Conservation (phyloP, 116 monocot species). For the Phalaenopsis hybrid region DNA sequence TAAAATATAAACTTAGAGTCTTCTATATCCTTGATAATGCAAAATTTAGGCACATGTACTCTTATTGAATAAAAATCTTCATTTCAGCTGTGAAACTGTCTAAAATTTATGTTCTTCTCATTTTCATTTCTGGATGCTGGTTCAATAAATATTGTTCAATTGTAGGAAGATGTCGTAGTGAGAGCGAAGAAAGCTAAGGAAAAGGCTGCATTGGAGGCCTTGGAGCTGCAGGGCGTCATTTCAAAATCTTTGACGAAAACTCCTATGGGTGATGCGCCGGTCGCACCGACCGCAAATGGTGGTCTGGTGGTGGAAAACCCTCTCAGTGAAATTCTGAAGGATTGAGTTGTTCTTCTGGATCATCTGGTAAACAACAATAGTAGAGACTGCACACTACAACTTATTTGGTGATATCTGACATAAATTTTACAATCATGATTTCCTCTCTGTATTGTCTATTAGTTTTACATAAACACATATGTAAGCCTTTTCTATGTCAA, state of each 20-base stretch:
- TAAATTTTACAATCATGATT: background rate
- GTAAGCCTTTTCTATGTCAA: background rate
- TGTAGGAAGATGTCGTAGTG: slow-evolving; percentile 75
- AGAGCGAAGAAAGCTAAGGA: slow-evolving; percentile 75
- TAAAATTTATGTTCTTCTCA: slow-evolving; percentile 1
- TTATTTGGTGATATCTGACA: background rate
- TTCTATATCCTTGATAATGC: background rate
- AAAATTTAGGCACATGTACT: background rate
- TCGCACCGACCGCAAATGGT: slow-evolving; percentile 14
- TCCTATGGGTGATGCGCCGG: slow-evolving; percentile 6
- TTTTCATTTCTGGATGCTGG: background rate
- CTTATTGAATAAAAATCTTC: background rate
- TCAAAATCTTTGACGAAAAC: slow-evolving; percentile 17
- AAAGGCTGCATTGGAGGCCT: slow-evolving; percentile 61
- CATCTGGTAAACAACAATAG: background rate
- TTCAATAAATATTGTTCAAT: background rate
- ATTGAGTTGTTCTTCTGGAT: slow-evolving; percentile 15
- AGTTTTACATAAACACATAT: background rate
- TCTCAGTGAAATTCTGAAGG: slow-evolving; percentile 33
- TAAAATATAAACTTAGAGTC: background rate
- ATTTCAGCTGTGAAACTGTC: background rate
- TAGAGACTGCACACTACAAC: background rate
- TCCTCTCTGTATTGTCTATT: background rate
- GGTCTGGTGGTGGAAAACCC: slow-evolving; percentile 23
- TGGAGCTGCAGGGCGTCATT: slow-evolving; percentile 17